Percentiles rank a stretch among this genome's conserved stretches.
phyloP scores from a whole-genome alignment of 75 land plant genomes.

The Selaginella moellendorffii region DNA sequence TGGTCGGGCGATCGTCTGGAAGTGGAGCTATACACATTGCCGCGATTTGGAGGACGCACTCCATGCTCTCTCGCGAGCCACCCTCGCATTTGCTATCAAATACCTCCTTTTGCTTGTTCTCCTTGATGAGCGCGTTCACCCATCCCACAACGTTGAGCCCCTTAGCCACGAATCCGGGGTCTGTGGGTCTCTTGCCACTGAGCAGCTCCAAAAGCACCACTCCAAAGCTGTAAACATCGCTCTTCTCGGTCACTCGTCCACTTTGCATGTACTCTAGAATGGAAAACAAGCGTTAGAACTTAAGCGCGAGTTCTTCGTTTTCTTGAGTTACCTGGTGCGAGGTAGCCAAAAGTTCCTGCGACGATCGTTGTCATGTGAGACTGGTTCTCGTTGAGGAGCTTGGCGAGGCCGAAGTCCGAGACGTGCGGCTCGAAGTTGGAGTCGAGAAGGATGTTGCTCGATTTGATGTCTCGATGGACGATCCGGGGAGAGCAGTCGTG shows the following conservation, averaged over 20 bases:
- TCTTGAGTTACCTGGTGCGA: constrained; percentile 74
- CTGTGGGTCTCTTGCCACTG: constrained; percentile 86
- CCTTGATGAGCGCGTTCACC: constrained; percentile 44
- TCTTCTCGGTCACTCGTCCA: constrained; percentile 81
- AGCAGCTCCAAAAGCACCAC: constrained; percentile 80
- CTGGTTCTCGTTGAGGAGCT: constrained; percentile 63
- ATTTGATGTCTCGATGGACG: constrained; percentile 78
- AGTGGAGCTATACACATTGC: constrained; percentile 53
- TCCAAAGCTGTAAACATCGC: constrained; percentile 93
- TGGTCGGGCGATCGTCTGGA: constrained; percentile 67
- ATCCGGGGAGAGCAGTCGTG: constrained; percentile 81
- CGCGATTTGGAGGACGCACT: constrained; percentile 60
- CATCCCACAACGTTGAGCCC: constrained; percentile 88
- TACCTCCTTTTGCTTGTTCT: constrained; percentile 40
- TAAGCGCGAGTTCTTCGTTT: too few species aligned
- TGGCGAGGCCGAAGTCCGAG: constrained; percentile 94
- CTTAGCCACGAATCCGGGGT: constrained; percentile 49
- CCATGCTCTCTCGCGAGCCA: constrained; percentile 48
- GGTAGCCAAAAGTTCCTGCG: constrained; percentile 91
- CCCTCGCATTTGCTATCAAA: constrained; percentile 47
- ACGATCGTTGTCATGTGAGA: constrained; percentile 88
- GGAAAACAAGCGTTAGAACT: too few species aligned
- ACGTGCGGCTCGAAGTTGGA: constrained; percentile 74
- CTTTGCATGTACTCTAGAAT: constrained; percentile 81
- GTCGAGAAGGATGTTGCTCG: constrained; percentile 83